Evolutionary conservation across 2,329 filamentous ascomycete genomes (phyloP).

Genomic region (Talaromyces rugulosus): DNA sequence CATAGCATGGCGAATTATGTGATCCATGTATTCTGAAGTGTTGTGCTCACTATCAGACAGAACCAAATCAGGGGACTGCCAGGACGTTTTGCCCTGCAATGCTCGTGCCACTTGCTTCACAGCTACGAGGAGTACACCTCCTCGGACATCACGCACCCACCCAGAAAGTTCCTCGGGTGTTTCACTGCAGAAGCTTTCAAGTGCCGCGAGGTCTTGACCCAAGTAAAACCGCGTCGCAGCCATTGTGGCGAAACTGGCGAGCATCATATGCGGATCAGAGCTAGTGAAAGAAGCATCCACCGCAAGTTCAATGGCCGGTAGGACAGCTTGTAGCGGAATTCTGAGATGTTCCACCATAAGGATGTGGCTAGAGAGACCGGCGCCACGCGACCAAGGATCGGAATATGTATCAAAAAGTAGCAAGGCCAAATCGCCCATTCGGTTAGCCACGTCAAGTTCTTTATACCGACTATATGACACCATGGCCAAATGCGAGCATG

Average conservation of each 20-base stretch:
- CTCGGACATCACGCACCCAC: slow-evolving; percentile 55
- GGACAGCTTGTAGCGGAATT: slow-evolving; percentile 47
- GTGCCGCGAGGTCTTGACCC: slow-evolving; percentile 54
- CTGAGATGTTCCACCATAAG: slow-evolving; percentile 60
- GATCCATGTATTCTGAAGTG: slow-evolving; percentile 45
- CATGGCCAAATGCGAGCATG: slow-evolving; percentile 55
- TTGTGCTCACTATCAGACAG: slow-evolving; percentile 55
- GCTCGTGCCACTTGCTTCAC: slow-evolving; percentile 55
- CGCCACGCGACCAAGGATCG: slow-evolving; percentile 52
- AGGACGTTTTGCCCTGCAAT: slow-evolving; percentile 58
- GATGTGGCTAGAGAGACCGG: slow-evolving; percentile 55
- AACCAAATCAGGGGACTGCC: slow-evolving; percentile 42
- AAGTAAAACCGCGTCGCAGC: slow-evolving; percentile 54
- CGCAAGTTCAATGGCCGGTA: slow-evolving; percentile 51
- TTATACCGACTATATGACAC: slow-evolving; percentile 56
- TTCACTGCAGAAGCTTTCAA: slow-evolving; percentile 56
- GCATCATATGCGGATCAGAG: slow-evolving; percentile 55
- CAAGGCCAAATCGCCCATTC: slow-evolving; percentile 51
- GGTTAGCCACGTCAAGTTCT: slow-evolving; percentile 51
- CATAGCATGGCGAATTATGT: slow-evolving; percentile 40
- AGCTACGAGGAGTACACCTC: slow-evolving; percentile 54
- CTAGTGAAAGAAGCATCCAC: slow-evolving; percentile 55
- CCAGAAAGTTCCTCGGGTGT: slow-evolving; percentile 54
- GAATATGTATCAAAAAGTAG: slow-evolving; percentile 50
- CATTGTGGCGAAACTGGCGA: slow-evolving; percentile 57